These are phyloP conservation scores for Cladobotryum protrusum DNA, from an alignment of 2,329 filamentous ascomycete species.

Conservation along the genomic window DNA sequence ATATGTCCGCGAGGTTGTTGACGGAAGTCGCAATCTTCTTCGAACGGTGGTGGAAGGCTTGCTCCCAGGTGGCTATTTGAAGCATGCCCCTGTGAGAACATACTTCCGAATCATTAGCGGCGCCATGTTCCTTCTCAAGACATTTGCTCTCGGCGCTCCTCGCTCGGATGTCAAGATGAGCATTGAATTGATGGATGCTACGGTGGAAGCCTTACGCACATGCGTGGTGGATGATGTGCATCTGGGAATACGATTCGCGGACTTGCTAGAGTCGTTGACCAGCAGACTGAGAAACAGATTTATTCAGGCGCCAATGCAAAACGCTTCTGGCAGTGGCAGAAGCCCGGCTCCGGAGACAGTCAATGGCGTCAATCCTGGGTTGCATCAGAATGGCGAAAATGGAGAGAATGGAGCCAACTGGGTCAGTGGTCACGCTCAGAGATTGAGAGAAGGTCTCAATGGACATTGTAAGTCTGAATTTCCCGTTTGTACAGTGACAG, in stretches of 20 bases:
- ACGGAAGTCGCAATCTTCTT: conserved; percentile 70
- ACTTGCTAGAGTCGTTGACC: conserved; percentile 73
- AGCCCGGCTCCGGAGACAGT: conserved; percentile 33
- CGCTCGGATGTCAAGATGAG: conserved; percentile 72
- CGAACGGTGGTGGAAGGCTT: conserved; percentile 71
- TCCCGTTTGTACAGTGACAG: neutral
- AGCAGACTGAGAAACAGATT: conserved; percentile 68
- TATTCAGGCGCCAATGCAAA: conserved; percentile 53
- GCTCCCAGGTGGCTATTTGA: conserved; percentile 67
- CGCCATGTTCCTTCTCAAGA: conserved; percentile 79
- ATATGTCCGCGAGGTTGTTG: conserved; percentile 70
- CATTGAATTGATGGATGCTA: conserved; percentile 67
- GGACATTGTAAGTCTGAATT: conserved; percentile 27
- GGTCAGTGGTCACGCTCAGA: conserved; percentile 34
- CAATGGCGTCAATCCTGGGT: conserved; percentile 19
- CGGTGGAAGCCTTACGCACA: conserved; percentile 66
- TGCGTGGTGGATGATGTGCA: conserved; percentile 83
- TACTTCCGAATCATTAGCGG: conserved; percentile 84
- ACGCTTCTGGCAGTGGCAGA: conserved; percentile 34
- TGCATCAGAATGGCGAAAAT: conserved; percentile 20
- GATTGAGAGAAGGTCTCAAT: conserved; percentile 34
- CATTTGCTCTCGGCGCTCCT: conserved; percentile 73
- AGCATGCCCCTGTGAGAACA: conserved; percentile 75
- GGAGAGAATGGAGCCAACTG: conserved; percentile 16
- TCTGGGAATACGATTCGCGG: conserved; percentile 75